Evolutionary conservation across 1,284 basidiomycete species (phyloP), one percentile per base, ranked within the genome.

Genomic region (Malassezia pachydermatis): DNA sequence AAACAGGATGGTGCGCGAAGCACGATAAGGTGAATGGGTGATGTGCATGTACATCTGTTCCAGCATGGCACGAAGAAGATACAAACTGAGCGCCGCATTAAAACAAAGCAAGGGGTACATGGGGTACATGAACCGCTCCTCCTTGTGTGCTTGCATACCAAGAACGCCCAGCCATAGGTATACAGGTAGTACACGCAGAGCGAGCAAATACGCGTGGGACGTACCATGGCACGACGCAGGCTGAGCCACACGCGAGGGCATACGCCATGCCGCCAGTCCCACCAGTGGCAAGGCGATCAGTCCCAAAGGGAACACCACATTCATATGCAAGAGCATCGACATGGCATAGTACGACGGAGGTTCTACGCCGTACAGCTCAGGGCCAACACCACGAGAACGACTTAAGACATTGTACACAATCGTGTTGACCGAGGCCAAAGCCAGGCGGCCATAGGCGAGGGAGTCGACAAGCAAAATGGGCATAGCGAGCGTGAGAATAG

Each of bases 111-210:
- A 75, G 0, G 88, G 84, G 73, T 95, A 98, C 1, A 81, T 83
- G 1, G 94, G 92, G 73, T 83, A 98, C 82, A 98, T 85, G 76
- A 99, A 98, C 20, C 94, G 78, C 72, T 98, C 94, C 73, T 99
- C 94, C 75, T 98, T 98, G 75, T 98, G 94, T 5, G 84, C 75
- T 74, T 98, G 94, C 2, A 77, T 56, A 7, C 80, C 82, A 56
- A 99, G 75, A 57, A 94, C 81, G 2, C 72, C 78, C 39, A 84
- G 67, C 90, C 94, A 98, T 23, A 95, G 61, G 74, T 98, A 96
- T 62, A 92, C 79, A 1, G 89, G 89, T 5, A 79, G 73, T 14
- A 96, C 76, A 35, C 90, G 79, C 46, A 90, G 66, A 0, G 78
- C 78, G 33, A 96, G 75, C 24, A 90, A 73, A 0, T 54, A 32